Base-by-base conservation (phyloP, 176 grass and related monocot genomes). In the Carex kokanica region DNA sequence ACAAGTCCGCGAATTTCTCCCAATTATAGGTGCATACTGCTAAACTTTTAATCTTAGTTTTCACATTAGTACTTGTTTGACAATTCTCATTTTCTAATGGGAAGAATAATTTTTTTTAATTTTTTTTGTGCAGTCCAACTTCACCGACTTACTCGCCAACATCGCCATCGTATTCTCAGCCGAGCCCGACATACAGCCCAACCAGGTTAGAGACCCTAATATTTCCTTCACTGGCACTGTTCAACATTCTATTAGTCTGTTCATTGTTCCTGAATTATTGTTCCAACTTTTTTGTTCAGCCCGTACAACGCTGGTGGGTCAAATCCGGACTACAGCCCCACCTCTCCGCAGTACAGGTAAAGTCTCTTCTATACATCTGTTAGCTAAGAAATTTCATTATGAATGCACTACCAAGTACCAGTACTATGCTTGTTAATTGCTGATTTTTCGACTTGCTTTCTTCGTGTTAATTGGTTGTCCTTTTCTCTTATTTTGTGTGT, bases 311-410 rank as follows among this genome's bases (percentile, higher is more conserved):
- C 89, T 58, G 89, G 85, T 31, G 89, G 92, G 23, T 85, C 87
- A 17, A 91, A 90, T 62, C 95, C 83, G 68, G 92, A 95, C 68
- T 98, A 98, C 74, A 98, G 91, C 64, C 95, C 95, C 73, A 98
- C 88, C 15, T 98, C 95, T 52, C 92, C 95, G 38, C 88, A 95
- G 63, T 98, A 91, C 89, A 98, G 95, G 92, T 93, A 66, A 88
- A 54, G 13, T 55, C 1, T 52, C 5, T 49, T 11, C 54, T 78
- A 10, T 24, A 40, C 68, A 29, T 31, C 49, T 5, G 1, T 53
- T 55, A 4, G 4, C 24, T 54, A 14, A 31, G 45, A 6, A 53
- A 31, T 55, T 24, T 24, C 23, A 77, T 13, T 41, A 43, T 41
- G 16, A 69, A 38, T 32, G 15, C 27, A 65, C 63, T 34, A 65